These are phyloP conservation scores for Durio zibethinus DNA, from an alignment of 345 rosid species.

Conservation along the genomic window DNA sequence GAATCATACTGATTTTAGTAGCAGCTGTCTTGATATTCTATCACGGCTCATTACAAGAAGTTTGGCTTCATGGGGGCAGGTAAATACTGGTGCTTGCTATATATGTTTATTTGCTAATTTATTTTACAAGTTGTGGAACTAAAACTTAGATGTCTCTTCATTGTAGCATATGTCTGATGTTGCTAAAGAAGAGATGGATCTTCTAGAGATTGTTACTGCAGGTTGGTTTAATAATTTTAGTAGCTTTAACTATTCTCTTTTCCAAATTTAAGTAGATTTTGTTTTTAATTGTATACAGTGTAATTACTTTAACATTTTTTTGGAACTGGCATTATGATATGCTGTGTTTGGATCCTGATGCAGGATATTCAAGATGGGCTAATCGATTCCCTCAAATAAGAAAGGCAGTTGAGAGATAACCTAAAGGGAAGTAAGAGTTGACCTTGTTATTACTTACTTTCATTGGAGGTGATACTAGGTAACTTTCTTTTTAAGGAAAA, in stretches of 20 bases:
- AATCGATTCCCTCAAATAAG: constrained; percentile 48
- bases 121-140: not conserved
- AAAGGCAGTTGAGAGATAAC: constrained; percentile 23
- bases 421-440: not conserved
- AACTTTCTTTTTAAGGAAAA: not conserved
- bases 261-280: not conserved
- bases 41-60: constrained; percentile 54
- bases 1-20: constrained; percentile 41
- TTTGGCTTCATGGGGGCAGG: constrained; percentile 35
- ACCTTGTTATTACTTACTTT: not conserved
- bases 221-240: constrained; percentile 29
- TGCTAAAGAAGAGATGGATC: constrained; percentile 45
- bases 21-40: constrained; percentile 36
- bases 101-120: not conserved
- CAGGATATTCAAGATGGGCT: constrained; percentile 66
- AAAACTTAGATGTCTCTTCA: not conserved
- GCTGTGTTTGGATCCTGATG: not conserved
- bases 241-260: not conserved
- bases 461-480: not conserved
- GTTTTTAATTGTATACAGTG: not conserved
- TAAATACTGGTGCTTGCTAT: not conserved
- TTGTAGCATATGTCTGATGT: constrained; percentile 27
- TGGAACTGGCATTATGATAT: not conserved
- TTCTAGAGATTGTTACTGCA: constrained; percentile 57
- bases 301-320: not conserved